phyloP scores from a whole-genome alignment of 805 yeast species.

The Ogataea methanolica region DNA sequence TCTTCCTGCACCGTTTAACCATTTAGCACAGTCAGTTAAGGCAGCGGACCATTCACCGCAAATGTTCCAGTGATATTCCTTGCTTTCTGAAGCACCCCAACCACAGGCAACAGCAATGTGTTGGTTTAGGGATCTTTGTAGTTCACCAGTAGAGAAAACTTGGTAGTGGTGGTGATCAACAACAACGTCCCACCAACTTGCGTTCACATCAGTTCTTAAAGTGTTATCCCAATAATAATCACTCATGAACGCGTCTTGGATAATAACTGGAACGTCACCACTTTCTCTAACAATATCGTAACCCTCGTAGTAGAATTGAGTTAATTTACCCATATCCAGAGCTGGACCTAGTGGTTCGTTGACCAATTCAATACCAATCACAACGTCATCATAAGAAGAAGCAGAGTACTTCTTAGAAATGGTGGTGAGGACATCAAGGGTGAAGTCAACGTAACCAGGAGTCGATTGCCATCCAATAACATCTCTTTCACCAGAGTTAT shows the following conservation, averaged over 20 bases:
- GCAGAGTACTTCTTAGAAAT: constrained; percentile 63
- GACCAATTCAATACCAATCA: constrained; percentile 77
- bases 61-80: constrained; percentile 67
- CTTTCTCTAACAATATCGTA: constrained; percentile 58
- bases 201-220: constrained; percentile 35
- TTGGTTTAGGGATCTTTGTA: constrained; percentile 52
- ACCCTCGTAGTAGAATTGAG: constrained; percentile 57
- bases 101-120: constrained; percentile 58
- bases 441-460: constrained; percentile 38
- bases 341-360: constrained; percentile 86
- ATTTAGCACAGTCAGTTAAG: constrained; percentile 81
- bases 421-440: constrained; percentile 49
- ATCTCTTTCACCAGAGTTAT: constrained; percentile 86
- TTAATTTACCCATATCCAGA: constrained; percentile 53
- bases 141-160: constrained; percentile 65
- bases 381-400: constrained; percentile 58
- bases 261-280: constrained; percentile 39
- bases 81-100: constrained; percentile 32
- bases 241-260: constrained; percentile 76
- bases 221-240: constrained; percentile 59
- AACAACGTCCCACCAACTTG: constrained; percentile 51
- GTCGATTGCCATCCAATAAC: constrained; percentile 47
- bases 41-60: constrained; percentile 93
- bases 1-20: constrained; percentile 83
- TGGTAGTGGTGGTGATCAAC: constrained; percentile 91